Evolutionary conservation across 768 basidiomycete genomes (phyloP).

Genomic region (Rubroboletus satanas): DNA sequence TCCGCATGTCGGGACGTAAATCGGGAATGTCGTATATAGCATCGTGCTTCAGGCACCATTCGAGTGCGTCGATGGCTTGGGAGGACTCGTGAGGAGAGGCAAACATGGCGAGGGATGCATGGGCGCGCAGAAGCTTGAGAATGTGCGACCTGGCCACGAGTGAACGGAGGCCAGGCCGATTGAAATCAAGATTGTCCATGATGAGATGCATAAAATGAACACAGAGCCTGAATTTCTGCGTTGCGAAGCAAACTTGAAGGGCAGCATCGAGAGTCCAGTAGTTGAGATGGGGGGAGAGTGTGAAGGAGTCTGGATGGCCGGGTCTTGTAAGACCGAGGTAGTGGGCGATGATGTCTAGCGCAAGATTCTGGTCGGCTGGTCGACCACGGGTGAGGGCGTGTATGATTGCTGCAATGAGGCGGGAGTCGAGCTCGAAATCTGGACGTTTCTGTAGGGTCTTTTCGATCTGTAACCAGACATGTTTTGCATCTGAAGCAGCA

Average conservation of each 20-base stretch:
- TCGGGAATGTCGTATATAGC: conserved; percentile 42
- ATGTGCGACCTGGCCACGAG: conserved; percentile 52
- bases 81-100: conserved; percentile 38
- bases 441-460: conserved; percentile 46
- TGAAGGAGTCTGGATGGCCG: conserved; percentile 37
- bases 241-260: conserved; percentile 52
- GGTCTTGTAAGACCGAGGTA: conserved; percentile 58
- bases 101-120: conserved; percentile 38
- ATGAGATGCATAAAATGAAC: conserved; percentile 58
- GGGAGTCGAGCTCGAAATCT: conserved; percentile 50
- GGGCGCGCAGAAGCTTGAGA: conserved; percentile 58
- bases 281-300: conserved; percentile 41
- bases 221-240: conserved; percentile 44
- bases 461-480: conserved; percentile 66
- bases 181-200: conserved; percentile 38
- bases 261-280: conserved; percentile 48
- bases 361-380: conserved; percentile 58
- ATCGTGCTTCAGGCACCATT: conserved; percentile 67
- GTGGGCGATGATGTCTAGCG: conserved; percentile 58
- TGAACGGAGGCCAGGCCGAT: conserved; percentile 29
- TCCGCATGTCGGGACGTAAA: conserved; percentile 33
- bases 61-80: conserved; percentile 53
- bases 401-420: conserved; percentile 50
- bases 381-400: conserved; percentile 54
- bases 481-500: conserved; percentile 58